Conservation (phyloP, 345 rosid genomes). For the Triadica sebifera region DNA sequence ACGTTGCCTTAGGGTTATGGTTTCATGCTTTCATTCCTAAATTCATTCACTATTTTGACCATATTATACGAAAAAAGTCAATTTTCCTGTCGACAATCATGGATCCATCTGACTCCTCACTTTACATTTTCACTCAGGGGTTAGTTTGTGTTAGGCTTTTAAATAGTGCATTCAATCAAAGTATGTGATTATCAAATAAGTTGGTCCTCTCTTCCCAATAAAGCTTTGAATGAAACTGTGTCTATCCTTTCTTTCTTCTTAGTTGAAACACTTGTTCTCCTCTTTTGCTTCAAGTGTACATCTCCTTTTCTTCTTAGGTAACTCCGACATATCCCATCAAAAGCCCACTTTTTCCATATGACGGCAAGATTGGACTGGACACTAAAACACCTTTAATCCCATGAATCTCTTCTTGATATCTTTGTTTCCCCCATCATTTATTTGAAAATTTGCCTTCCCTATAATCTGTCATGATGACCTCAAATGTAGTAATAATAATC, state of each 20-base stretch:
- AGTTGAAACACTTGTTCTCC: background rate
- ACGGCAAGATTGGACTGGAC: conserved; percentile 29
- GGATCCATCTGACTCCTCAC: too few relatives aligned
- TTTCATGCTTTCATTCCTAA: too few relatives aligned
- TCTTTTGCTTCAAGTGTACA: conserved; percentile 18
- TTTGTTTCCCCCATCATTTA: conserved; percentile 15
- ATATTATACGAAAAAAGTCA: too few relatives aligned
- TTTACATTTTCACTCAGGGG: too few relatives aligned
- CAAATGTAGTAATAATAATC: background rate
- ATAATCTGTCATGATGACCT: conserved; percentile 13
- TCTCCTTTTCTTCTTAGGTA: conserved; percentile 12
- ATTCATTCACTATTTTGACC: too few relatives aligned
- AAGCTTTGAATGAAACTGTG: conserved; percentile 16
- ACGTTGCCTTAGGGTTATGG: too few relatives aligned
- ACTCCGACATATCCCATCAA: conserved; percentile 37
- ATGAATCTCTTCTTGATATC: conserved; percentile 37
- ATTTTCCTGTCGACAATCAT: too few relatives aligned
- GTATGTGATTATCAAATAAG: background rate
- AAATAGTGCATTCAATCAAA: too few relatives aligned
- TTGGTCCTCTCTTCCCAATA: conserved; percentile 24
- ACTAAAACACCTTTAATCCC: conserved; percentile 35
- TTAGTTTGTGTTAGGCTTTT: too few relatives aligned
- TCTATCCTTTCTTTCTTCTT: background rate
- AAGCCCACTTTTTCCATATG: conserved; percentile 23
- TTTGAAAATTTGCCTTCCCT: conserved; percentile 5